Evolutionary conservation across 768 basidiomycete genomes (phyloP).

Genomic region (Hydnomerulius pinastri): DNA sequence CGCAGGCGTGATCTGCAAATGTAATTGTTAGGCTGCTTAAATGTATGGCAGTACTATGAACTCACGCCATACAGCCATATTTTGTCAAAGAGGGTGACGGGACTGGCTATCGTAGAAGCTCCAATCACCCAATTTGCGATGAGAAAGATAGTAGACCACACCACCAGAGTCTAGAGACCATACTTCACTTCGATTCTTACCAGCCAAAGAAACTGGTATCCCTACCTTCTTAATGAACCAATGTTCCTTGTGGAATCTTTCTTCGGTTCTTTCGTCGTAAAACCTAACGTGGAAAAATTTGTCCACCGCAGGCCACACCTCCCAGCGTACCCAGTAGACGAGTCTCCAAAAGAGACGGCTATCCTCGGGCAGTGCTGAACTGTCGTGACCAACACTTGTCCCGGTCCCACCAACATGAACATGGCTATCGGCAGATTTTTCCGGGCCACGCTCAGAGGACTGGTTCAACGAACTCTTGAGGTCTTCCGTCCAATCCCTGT

Average conservation of each 20-base stretch:
- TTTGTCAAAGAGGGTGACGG: conserved; percentile 51
- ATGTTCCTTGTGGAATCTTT: conserved; percentile 57
- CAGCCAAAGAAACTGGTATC: not conserved
- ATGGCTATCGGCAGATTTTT: conserved; percentile 51
- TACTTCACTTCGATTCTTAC: conserved; percentile 5
- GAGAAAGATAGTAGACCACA: conserved; percentile 66
- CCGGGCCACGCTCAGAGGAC: conserved; percentile 51
- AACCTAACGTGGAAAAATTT: conserved; percentile 66
- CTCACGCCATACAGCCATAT: conserved; percentile 60
- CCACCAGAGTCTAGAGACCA: conserved; percentile 46
- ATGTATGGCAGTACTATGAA: conserved; percentile 15
- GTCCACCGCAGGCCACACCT: conserved; percentile 53
- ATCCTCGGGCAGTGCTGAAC: conserved; percentile 35
- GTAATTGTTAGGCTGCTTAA: not conserved
- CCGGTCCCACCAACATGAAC: conserved; percentile 27
- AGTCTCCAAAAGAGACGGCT: conserved; percentile 33
- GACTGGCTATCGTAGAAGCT: conserved; percentile 48
- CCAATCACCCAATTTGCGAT: conserved; percentile 71
- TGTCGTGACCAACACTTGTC: conserved; percentile 41
- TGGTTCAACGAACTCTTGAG: conserved; percentile 53
- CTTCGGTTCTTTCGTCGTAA: conserved; percentile 56
- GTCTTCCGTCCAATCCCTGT: conserved; percentile 66
- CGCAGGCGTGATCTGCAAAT: conserved; percentile 52
- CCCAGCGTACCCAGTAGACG: conserved; percentile 54
- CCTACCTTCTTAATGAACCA: conserved; percentile 68